phyloP scores from a whole-genome alignment of 306 rosid species.

The Senna siamea region DNA sequence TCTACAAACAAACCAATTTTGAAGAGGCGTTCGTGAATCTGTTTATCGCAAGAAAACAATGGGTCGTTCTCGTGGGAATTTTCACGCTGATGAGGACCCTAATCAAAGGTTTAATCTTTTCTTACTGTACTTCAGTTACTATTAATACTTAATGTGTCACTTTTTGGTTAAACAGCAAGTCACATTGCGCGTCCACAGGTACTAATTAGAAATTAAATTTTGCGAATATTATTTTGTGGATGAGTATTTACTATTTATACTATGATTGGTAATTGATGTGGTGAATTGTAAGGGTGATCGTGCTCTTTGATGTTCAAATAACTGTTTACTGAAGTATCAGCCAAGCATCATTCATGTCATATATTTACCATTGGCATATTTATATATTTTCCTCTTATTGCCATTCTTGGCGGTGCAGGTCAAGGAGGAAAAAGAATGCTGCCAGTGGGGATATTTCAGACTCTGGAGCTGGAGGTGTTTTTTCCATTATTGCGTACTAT shows the following conservation, averaged over 20 bases:
- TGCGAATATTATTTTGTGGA: constrained; percentile 14
- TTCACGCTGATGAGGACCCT: constrained; percentile 88
- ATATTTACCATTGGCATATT: constrained; percentile 7
- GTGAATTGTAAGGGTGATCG: constrained; percentile 9
- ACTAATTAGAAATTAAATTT: constrained; percentile 18
- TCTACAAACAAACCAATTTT: constrained; percentile 1
- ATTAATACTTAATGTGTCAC: not conserved
- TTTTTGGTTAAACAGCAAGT: constrained; percentile 12
- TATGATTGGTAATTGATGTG: constrained; percentile 20
- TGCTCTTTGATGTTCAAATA: constrained; percentile 16
- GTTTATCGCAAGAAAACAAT: constrained; percentile 49
- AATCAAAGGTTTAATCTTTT: constrained; percentile 69
- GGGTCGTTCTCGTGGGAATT: constrained; percentile 98
- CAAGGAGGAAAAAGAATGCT: constrained; percentile 92
- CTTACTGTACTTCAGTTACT: not conserved
- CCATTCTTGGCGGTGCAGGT: constrained; percentile 57
- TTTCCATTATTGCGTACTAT: constrained; percentile 26
- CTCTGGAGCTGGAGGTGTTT: constrained; percentile 72
- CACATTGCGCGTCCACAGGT: constrained; percentile 2
- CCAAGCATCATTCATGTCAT: not conserved
- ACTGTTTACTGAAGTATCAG: not conserved
- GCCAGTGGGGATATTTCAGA: constrained; percentile 86
- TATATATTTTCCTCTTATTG: constrained; percentile 34
- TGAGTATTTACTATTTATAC: not conserved
- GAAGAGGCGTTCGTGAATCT: constrained; percentile 24